Evolutionary conservation across 2,329 filamentous ascomycete species (phyloP).

Genomic region (Arthroderma sp.): DNA sequence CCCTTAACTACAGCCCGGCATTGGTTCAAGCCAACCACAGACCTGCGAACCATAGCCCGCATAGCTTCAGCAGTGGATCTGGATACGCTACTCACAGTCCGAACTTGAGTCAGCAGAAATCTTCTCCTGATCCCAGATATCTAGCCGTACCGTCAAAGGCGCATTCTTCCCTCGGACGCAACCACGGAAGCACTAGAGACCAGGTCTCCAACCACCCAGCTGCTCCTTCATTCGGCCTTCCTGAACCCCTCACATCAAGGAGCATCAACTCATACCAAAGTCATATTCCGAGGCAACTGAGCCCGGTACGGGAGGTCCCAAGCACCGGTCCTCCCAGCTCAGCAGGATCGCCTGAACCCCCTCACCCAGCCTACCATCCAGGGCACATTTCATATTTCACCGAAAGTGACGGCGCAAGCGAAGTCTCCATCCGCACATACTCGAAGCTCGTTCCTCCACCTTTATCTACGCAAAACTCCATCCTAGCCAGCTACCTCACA

Average conservation of each 20-base stretch:
- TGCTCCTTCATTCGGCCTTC: neutral
- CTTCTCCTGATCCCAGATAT: neutral
- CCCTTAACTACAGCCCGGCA: neutral
- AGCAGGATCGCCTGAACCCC: neutral
- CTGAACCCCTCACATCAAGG: neutral
- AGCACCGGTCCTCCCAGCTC: conserved; percentile 1
- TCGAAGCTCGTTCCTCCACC: neutral
- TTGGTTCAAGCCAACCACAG: neutral
- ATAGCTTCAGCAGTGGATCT: neutral
- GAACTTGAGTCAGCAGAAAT: neutral
- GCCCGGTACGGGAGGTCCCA: neutral
- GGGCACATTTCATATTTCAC: neutral
- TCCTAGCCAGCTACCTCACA: neutral
- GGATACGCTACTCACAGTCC: neutral
- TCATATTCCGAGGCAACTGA: conserved; percentile 2
- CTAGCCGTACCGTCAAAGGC: neutral
- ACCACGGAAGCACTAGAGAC: neutral
- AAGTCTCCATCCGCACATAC: neutral
- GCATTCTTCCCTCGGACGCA: neutral
- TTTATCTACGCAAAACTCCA: neutral
- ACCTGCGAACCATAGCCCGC: neutral
- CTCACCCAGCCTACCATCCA: neutral
- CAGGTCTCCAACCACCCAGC: neutral
- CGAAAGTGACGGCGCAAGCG: neutral
- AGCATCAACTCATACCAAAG: neutral